These are phyloP conservation scores for Claviceps cyperi DNA, from an alignment of 2,329 filamentous ascomycete species.

Conservation along the genomic window DNA sequence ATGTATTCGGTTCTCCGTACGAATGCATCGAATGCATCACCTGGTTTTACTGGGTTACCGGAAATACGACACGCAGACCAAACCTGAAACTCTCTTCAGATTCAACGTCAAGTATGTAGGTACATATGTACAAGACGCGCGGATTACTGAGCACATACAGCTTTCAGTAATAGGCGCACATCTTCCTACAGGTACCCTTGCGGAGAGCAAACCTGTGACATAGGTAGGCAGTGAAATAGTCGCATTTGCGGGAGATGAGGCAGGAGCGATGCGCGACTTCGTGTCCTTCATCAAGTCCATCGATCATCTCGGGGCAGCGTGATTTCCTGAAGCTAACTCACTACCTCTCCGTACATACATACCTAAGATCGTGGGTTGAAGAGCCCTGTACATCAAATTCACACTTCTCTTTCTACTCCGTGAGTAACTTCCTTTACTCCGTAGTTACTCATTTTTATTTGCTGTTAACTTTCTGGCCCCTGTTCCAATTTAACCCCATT, in stretches of 20 bases:
- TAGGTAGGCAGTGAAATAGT: neutral
- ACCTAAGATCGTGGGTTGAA: neutral
- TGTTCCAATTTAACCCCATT: neutral
- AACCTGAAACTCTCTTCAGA: neutral
- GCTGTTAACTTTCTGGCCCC: neutral
- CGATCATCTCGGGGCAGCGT: neutral
- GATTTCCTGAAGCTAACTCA: neutral
- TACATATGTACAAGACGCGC: neutral
- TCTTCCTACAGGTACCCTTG: neutral
- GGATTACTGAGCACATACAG: too few relatives aligned
- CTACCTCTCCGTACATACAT: neutral
- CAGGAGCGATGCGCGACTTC: neutral
- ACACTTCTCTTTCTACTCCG: neutral
- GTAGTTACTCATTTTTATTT: too few relatives aligned
- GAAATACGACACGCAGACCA: neutral
- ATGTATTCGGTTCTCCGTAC: too few relatives aligned
- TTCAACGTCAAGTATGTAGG: neutral
- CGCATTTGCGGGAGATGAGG: neutral
- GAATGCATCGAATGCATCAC: neutral
- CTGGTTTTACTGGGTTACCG: neutral
- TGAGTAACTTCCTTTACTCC: too few relatives aligned
- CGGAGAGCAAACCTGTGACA: neutral
- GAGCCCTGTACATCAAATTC: neutral
- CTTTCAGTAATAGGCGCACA: neutral
- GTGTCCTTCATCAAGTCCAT: too few relatives aligned